Conservation (phyloP, 2,329 filamentous ascomycete species). For the Escovopsis sp. region DNA sequence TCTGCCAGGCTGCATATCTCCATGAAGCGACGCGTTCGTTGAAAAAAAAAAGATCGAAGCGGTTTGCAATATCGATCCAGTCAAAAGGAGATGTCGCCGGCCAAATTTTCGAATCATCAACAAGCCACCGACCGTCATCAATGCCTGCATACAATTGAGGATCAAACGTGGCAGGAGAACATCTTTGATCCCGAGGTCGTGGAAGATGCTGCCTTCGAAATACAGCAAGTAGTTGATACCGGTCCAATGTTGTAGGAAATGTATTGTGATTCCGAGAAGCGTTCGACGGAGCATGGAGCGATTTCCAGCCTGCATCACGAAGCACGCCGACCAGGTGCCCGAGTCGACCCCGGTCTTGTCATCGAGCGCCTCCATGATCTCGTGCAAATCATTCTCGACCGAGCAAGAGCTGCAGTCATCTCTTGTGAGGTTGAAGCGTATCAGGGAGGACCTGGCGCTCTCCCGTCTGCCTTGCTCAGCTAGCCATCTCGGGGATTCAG, state of each 20-base stretch:
- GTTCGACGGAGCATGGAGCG: slow-evolving; percentile 51
- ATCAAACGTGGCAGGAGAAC: slow-evolving; percentile 55
- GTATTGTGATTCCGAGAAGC: slow-evolving; percentile 45
- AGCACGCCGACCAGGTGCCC: slow-evolving; percentile 44
- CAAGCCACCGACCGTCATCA: slow-evolving; percentile 50
- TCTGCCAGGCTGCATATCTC: no score
- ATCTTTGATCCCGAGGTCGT: slow-evolving; percentile 50
- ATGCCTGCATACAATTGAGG: slow-evolving; percentile 52
- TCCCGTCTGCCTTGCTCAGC: slow-evolving; percentile 32
- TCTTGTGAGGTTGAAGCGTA: slow-evolving; percentile 36
- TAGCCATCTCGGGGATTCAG: slow-evolving; percentile 44
- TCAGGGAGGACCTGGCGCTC: slow-evolving; percentile 33
- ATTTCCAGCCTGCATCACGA: slow-evolving; percentile 35
- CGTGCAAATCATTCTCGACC: slow-evolving; percentile 37
- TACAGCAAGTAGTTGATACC: slow-evolving; percentile 48
- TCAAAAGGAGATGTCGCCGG: slow-evolving; percentile 51
- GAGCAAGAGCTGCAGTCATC: slow-evolving; percentile 28
- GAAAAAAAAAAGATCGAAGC: slow-evolving; percentile 47
- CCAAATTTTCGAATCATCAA: slow-evolving; percentile 55
- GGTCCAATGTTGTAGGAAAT: slow-evolving; percentile 55
- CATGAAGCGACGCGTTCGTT: slow-evolving; percentile 28
- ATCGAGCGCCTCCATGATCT: slow-evolving; percentile 34
- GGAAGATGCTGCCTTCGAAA: slow-evolving; percentile 55
- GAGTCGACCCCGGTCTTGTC: slow-evolving; percentile 29
- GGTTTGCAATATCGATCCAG: slow-evolving; percentile 54